These are phyloP conservation scores for Kwoniella bestiolae DNA, from an alignment of 768 basidiomycete species.

Conservation along the genomic window DNA sequence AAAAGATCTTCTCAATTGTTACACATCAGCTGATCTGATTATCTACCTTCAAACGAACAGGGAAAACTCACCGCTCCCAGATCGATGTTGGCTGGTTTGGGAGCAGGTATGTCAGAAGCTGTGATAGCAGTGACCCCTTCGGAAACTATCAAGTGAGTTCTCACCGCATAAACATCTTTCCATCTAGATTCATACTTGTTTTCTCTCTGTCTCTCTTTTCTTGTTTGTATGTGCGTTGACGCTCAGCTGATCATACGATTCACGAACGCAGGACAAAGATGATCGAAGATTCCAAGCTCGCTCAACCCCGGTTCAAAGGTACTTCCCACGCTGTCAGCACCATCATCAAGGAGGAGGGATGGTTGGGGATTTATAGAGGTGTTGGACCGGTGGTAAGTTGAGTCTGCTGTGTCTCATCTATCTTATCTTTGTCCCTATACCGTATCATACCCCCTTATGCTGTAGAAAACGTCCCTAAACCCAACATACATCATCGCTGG, in stretches of 20 bases:
- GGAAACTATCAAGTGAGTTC: conserved; percentile 94
- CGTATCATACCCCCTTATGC: too few relatives aligned
- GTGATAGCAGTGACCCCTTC: conserved; percentile 94
- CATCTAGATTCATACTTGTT: too few relatives aligned
- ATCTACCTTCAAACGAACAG: too few relatives aligned
- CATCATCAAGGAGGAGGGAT: conserved; percentile 84
- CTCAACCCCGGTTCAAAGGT: conserved; percentile 82
- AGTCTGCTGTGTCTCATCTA: background rate
- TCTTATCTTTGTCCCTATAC: too few relatives aligned
- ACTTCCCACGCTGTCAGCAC: conserved; percentile 78
- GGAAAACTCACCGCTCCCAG: conserved; percentile 87
- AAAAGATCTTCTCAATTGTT: too few relatives aligned
- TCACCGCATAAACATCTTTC: too few relatives aligned
- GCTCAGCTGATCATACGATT: too few relatives aligned
- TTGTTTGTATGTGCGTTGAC: too few relatives aligned
- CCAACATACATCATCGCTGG: too few relatives aligned
- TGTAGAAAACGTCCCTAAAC: too few relatives aligned
- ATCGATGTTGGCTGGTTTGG: conserved; percentile 71
- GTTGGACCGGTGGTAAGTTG: conserved; percentile 85
- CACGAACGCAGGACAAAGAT: conserved; percentile 79
- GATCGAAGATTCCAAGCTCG: conserved; percentile 87
- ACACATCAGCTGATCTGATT: too few relatives aligned
- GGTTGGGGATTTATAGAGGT: conserved; percentile 77
- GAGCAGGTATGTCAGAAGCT: conserved; percentile 88
- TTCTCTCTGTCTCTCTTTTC: too few relatives aligned